Conservation (phyloP, 1,284 basidiomycete genomes). For the Malassezia furfur region DNA sequence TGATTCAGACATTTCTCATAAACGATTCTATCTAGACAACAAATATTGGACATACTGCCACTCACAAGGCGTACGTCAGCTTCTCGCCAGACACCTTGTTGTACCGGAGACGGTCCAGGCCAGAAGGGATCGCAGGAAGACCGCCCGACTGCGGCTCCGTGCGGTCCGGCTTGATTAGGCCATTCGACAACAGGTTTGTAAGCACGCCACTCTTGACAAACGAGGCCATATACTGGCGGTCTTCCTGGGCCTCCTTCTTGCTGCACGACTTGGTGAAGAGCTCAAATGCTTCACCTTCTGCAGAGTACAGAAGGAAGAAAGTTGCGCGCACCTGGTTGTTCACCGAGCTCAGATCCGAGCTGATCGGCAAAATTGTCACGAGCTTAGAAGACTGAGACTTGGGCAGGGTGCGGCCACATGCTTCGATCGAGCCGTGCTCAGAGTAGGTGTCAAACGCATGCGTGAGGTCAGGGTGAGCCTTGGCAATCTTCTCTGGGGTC, state of each 20-base stretch:
- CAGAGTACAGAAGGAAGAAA: slow-evolving; percentile 33
- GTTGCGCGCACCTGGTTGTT: slow-evolving; percentile 34
- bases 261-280: slow-evolving; percentile 19
- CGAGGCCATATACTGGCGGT: slow-evolving; percentile 2
- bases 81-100: slow-evolving; percentile 39
- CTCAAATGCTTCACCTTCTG: slow-evolving; percentile 22
- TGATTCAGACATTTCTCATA: no score
- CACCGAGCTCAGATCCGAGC: slow-evolving; percentile 27
- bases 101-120: slow-evolving; percentile 31
- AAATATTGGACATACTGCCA: no score
- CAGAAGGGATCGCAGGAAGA: slow-evolving; percentile 23
- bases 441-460: slow-evolving; percentile 40
- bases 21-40: no score
- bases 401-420: slow-evolving; percentile 28
- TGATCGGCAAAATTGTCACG: slow-evolving; percentile 32
- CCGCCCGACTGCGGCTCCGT: slow-evolving; percentile 31
- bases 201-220: slow-evolving; percentile 24
- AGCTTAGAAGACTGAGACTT: slow-evolving; percentile 24
- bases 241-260: slow-evolving; percentile 20
- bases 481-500: slow-evolving; percentile 31
- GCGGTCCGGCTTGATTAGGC: slow-evolving; percentile 30
- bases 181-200: slow-evolving; percentile 24
- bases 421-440: slow-evolving; percentile 36
- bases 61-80: slow-evolving; percentile 22
- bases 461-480: slow-evolving; percentile 32